A percentile compares a stretch with the other conserved stretches of the same genome.
Conservation (phyloP, 2,329 filamentous ascomycete genomes). For the Teratosphaeria destructans region DNA sequence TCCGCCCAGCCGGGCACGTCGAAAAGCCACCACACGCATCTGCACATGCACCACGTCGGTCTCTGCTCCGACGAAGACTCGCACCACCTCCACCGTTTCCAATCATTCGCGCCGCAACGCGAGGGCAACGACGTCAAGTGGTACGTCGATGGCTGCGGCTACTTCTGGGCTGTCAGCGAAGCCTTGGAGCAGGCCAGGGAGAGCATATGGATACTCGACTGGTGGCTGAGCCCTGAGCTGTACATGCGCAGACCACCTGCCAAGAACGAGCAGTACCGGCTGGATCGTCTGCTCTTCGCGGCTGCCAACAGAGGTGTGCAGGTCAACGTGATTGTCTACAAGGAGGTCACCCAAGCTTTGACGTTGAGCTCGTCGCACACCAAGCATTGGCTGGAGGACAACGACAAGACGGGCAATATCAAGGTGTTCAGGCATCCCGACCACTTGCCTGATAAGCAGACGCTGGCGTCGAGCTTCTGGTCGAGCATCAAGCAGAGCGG, state of each 20-base stretch:
- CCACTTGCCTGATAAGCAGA: conserved; percentile 65
- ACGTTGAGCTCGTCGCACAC: conserved; percentile 60
- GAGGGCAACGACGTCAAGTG: conserved; percentile 69
- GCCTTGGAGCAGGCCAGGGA: conserved; percentile 68
- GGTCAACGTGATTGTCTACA: conserved; percentile 82
- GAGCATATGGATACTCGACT: conserved; percentile 64
- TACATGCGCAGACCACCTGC: conserved; percentile 76
- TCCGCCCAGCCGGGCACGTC: background rate
- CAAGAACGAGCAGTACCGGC: conserved; percentile 69
- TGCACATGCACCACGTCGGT: conserved; percentile 22
- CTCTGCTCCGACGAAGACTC: conserved; percentile 26
- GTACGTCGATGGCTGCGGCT: conserved; percentile 75
- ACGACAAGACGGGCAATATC: conserved; percentile 69
- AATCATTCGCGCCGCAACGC: conserved; percentile 61
- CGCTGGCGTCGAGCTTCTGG: conserved; percentile 49
- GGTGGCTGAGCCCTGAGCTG: conserved; percentile 81
- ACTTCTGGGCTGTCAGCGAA: conserved; percentile 75
- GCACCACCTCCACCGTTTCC: conserved; percentile 42
- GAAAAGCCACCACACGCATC: conserved; percentile 4
- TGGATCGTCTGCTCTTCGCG: conserved; percentile 72
- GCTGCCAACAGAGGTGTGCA: conserved; percentile 77
- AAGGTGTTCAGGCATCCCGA: conserved; percentile 85
- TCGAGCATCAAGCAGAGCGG: conserved; percentile 47
- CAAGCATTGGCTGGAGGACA: conserved; percentile 61
- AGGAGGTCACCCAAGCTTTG: conserved; percentile 52